phyloP scores from a whole-genome alignment of 148 eudicot genomes.

The Cornus kousa region DNA sequence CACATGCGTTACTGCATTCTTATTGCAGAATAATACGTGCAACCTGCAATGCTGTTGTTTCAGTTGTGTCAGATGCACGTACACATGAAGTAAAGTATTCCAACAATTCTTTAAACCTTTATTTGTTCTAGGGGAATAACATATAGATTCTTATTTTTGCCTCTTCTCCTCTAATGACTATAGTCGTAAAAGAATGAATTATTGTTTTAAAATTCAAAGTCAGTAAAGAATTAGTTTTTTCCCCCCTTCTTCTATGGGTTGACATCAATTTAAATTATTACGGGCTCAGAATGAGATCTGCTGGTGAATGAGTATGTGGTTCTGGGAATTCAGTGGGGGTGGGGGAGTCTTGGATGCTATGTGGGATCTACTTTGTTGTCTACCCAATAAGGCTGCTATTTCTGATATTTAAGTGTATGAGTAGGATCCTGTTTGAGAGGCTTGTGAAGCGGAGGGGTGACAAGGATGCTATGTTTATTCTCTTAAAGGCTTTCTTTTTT shows the following conservation, averaged over 20 bases:
- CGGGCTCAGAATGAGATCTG: not conserved
- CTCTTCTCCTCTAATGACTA: not conserved
- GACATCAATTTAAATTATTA: too few species aligned
- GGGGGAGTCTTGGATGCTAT: too few species aligned
- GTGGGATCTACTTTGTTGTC: not conserved
- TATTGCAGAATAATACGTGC: slow-evolving; percentile 75
- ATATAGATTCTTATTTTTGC: not conserved
- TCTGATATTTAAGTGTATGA: not conserved
- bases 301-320: not conserved
- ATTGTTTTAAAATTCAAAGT: not conserved
- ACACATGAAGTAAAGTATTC: slow-evolving; percentile 94
- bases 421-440: not conserved
- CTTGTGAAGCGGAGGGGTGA: not conserved
- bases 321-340: not conserved
- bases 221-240: not conserved
- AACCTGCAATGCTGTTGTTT: slow-evolving; percentile 85
- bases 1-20: slow-evolving; percentile 80
- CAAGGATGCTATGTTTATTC: not conserved
- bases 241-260: not conserved
- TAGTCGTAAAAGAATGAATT: not conserved
- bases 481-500: not conserved
- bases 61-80: slow-evolving; percentile 88
- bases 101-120: slow-evolving; percentile 31
- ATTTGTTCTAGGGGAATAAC: not conserved
- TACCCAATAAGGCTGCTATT: not conserved